Base-by-base conservation (phyloP, 176 grass and related monocot genomes). In the Carex myosuroides region DNA sequence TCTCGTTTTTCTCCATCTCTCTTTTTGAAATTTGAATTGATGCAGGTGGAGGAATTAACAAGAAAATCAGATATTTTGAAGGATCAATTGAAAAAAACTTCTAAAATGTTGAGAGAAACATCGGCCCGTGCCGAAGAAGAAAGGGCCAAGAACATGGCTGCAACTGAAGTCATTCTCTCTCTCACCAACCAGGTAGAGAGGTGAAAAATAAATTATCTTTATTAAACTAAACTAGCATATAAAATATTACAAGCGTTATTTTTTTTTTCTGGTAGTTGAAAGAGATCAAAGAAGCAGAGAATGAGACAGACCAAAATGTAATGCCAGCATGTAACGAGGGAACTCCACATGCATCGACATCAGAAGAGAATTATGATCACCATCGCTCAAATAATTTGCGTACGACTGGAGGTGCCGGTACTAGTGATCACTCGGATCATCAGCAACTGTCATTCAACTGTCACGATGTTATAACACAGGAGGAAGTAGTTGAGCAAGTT, bases 401-500 rank as follows among this genome's bases (percentile, higher is more conserved):
- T 22, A 33, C 62, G 22, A 70, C 48, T 57, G 67, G 85, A 62
- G 37, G 83, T 67, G 70, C 73, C 54, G 64, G 85, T 82, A 86
- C 85, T 16, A 88, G 58, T 87, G 81, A 6, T 44, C 68, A 70
- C 30, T 58, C 81, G 37, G 37, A 16, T 55, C 54, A 73, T 79
- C 26, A 56, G 1, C 46, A 26, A 26, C 75, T 54, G 33, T 48
- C 83, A 5, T 67, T 67, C 87, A 89, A 87, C n/a, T 85, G 72
- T 60, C 84, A 86, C 57, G 72, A 64, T 53, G 80, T n/a, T 60
- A 64, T 60, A 42, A 64, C 57, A 65, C 85, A 93, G n/a, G 68
- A 61, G 13, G 89, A 97, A 87, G 90, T 83, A 81, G 83, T 88
- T 13, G 91, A 97, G 75, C 88, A 93, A 73, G 86, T 93, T 81